Evolutionary conservation across 2,329 filamentous ascomycete genomes (phyloP), one percentile per base, ranked within the genome.

Genomic region (Colletotrichum cereale): DNA sequence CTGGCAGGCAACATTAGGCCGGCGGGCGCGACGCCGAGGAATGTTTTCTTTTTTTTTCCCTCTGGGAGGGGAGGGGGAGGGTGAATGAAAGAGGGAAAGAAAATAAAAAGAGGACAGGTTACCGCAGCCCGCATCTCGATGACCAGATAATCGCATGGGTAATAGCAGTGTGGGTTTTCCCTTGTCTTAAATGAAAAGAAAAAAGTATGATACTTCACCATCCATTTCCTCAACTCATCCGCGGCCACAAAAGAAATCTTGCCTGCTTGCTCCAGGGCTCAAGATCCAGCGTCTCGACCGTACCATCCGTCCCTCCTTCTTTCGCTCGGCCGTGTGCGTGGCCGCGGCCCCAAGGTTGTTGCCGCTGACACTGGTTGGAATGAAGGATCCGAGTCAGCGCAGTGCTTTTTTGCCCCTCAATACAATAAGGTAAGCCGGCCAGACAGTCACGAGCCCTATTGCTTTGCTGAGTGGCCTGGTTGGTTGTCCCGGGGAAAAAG

Each of bases 21-120:
- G 5, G 26, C 42, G 36, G 26, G 48, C 57, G 18, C 3, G n/a
- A 16, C 21, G 16, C 24, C 21, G 53, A 36, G 68, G 58, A 63
- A 68, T 71, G 58, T 44, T 71, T 68, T 62, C 58, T 68, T 71
- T 68, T 68, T 36, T 5, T n/a, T n/a, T n/a, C n/a, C n/a, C n/a
- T n/a, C 6, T 14, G 2, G 6, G 42, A 10, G 21, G 11, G 21
- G 42, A 12, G 12, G 7, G 42, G 12, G 38, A 12, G 21, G 8
- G n/a, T 7, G 8, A 24, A 21, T 18, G 5, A n/a, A 12, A 21
- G 7, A 12, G 8, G 21, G 8, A 12, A 4, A n/a, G 6, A 47
- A 16, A 31, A 29, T 44, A 52, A 31, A n/a, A 53, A n/a, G 47
- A 34, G 21, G 29, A 36, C 40, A 12, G 56, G 14, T n/a, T n/a